These are phyloP conservation scores for Chlamydomonas sphaeroides DNA, from an alignment of 139 green algal genomes.

Conservation along the genomic window DNA sequence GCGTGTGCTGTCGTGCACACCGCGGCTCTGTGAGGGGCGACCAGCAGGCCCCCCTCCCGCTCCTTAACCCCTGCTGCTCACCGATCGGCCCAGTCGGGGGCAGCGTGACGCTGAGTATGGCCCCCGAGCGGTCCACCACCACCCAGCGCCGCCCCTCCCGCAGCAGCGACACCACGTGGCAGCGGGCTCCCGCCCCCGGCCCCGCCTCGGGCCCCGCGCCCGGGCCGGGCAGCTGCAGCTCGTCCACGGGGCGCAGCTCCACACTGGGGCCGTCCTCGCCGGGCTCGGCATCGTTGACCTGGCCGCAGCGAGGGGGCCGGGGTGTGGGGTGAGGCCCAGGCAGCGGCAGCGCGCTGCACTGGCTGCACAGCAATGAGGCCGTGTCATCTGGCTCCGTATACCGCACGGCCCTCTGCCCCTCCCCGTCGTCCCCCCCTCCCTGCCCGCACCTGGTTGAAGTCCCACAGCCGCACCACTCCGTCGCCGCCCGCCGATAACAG, in stretches of 20 bases:
- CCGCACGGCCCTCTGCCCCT: too few relatives aligned
- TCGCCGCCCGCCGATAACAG: conserved; percentile 77
- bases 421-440: too few relatives aligned
- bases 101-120: conserved; percentile 55
- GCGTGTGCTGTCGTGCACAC: too few relatives aligned
- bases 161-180: conserved; percentile 55
- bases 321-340: too few relatives aligned
- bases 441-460: conserved; percentile 56
- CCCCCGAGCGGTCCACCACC: conserved; percentile 60
- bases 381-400: too few relatives aligned
- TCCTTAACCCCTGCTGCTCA: background rate
- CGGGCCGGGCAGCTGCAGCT: conserved; percentile 44
- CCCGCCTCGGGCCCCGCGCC: too few relatives aligned
- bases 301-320: background rate
- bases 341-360: too few relatives aligned
- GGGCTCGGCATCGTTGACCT: conserved; percentile 42
- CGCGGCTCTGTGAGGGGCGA: background rate
- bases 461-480: conserved; percentile 79
- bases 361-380: too few relatives aligned
- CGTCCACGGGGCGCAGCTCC: conserved; percentile 39
- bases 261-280: conserved; percentile 34
- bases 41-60: background rate
- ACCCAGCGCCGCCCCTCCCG: conserved; percentile 67
- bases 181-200: too few relatives aligned
- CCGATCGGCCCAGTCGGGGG: conserved; percentile 12